Evolutionary conservation across 1,284 basidiomycete genomes (phyloP), one percentile per base, ranked within the genome.

Genomic region (Athelia sp.): DNA sequence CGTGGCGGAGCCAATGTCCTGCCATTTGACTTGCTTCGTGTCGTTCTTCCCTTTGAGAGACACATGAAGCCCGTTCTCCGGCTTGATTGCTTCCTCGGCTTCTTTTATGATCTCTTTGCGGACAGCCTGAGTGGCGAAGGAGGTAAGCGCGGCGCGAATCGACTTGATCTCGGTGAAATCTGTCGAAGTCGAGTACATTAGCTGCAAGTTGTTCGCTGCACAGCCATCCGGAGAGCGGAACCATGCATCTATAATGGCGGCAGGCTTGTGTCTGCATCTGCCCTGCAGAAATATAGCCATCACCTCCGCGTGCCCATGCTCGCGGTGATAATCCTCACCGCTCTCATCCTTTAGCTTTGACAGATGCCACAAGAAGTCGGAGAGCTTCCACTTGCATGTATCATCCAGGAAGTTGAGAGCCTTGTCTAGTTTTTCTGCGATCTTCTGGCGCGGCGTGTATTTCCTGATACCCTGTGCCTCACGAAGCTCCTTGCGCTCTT

Each of bases 61-160:
- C 1, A 53, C 50, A 49, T 61, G 59, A 4, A 65, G 55, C 8
- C 63, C 60, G 38, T 48, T 58, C 4, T 26, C 19, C 0, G 50
- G 31, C 22, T 51, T 52, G 3, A 62, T 54, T 3, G 56, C 60
- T 15, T 46, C 29, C 38, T 54, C 51, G 3, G 56, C 55, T 44
- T 63, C 60, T 3, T 19, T 18, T 4, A 50, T 45, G 10, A 65
- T 47, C 23, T 55, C 45, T 14, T 54, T 15, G 23, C 38, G 45
- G 4, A 58, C 46, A 19, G 53, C 46, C 45, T 63, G 63, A 21
- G 53, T 53, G 2, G 62, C 59, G 50, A 63, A 64, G 4, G 61
- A 56, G 15, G 58, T 61, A 15, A 66, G 51, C 14, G 57, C 55
- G 3, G 62, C 48, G 1, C 58, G 52, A 10, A 57, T 54, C 46